phyloP scores from a whole-genome alignment of 306 rosid genomes.

The Fagus sylvatica region DNA sequence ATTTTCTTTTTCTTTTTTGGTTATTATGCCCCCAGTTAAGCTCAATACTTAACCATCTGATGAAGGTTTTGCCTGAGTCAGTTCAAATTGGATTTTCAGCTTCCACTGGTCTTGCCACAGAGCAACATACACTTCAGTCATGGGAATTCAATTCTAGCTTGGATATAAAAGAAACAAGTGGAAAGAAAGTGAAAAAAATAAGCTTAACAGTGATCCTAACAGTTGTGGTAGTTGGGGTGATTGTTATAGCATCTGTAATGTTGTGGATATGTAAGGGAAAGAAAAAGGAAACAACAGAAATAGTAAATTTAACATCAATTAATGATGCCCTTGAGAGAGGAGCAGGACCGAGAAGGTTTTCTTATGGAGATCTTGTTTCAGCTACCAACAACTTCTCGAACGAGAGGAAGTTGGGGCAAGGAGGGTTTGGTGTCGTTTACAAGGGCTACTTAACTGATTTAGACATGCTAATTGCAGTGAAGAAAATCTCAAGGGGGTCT shows the following conservation, averaged over 20 bases:
- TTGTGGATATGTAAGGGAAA: not conserved
- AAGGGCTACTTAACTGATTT: not conserved
- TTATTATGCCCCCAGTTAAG: no score
- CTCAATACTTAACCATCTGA: no score
- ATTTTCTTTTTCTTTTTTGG: no score
- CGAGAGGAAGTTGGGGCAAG: not conserved
- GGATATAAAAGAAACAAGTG: not conserved
- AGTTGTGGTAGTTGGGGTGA: not conserved
- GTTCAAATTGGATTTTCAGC: conserved; percentile 2
- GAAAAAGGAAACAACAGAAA: not conserved
- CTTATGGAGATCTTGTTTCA: not conserved
- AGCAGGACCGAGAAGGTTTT: conserved; percentile 11
- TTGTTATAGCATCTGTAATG: not conserved
- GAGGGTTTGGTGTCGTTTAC: conserved; percentile 10
- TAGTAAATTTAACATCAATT: conserved; percentile 1
- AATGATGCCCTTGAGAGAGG: conserved; percentile 1
- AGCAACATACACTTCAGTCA: not conserved
- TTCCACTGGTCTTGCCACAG: not conserved
- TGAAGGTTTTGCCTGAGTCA: conserved; percentile 20
- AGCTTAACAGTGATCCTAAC: not conserved
- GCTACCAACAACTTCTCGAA: conserved; percentile 7
- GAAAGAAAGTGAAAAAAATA: not conserved
- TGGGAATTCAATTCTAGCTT: conserved; percentile 22
- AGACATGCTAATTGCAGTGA: not conserved
- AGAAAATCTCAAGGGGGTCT: conserved; percentile 16